A percentile compares a stretch with the other conserved stretches of the same genome.
These are phyloP conservation scores for Stachybotrys elegans DNA, from an alignment of 2,329 filamentous ascomycete genomes.

Conservation along the genomic window DNA sequence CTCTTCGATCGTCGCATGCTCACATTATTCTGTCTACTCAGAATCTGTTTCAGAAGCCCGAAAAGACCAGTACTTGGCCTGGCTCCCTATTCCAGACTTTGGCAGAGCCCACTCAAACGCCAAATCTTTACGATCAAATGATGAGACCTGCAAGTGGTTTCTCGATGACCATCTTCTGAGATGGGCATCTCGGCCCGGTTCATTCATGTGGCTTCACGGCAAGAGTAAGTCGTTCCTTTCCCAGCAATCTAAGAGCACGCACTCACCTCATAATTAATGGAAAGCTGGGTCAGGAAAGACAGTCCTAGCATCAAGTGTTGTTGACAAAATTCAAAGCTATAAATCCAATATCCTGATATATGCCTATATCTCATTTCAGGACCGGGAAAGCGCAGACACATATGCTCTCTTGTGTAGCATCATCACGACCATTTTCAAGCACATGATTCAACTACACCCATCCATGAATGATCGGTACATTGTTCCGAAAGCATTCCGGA, in stretches of 20 bases:
- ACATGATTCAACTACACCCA: not conserved
- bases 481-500: not conserved
- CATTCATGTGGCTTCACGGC: not conserved
- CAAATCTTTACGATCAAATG: not conserved
- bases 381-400: not conserved
- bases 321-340: not conserved
- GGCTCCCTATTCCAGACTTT: not conserved
- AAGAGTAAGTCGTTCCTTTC: not conserved
- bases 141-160: not conserved
- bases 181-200: not conserved
- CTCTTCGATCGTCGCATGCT: too few species aligned
- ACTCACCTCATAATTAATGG: not conserved
- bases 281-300: not conserved
- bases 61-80: not conserved
- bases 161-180: not conserved
- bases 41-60: too few species aligned
- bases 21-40: too few species aligned
- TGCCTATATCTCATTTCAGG: not conserved
- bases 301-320: not conserved
- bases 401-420: not conserved
- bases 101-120: not conserved
- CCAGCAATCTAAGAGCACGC: not conserved
- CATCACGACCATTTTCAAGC: not conserved
- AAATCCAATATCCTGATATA: not conserved
- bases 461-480: not conserved